Base-by-base conservation (phyloP, 1,139 yeast species). In the Hyphopichia pseudoburtonii region DNA sequence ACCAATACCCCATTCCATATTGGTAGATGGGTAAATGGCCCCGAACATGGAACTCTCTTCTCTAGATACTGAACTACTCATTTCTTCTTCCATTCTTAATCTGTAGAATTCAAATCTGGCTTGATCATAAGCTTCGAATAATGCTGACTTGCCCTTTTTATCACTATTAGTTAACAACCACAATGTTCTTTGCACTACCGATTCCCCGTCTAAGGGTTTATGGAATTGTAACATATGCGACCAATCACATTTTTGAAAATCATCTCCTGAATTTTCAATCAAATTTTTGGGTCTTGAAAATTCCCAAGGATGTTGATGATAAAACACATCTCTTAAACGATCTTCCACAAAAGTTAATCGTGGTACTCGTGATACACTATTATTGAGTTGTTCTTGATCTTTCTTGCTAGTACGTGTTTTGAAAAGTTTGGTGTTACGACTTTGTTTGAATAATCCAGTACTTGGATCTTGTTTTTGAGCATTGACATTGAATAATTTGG, bases 301-400 rank as follows among this genome's bases (percentile, higher is more conserved):
- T 63, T 92, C 99, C 98, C 98, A 92, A 10, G 99, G 98, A 61
- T 92, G 99, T 58, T 90, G 96, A 43, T 80, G 81, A 62, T 83
- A 92, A 55, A 92, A 92, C 22, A 86, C 70, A 36, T 76, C 72
- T 66, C 98, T 79, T 50, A 92, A 66, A 51, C 81, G 78, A 62
- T 92, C 98, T 62, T 92, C 97, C 36, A 85, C 67, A 54, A 80
- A 89, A 41, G 63, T 64, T 51, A 92, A 70, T 48, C 79, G 78
- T 33, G 84, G 82, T 5, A 88, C 75, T 43, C 73, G 67, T 52
- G 77, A 76, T 25, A 66, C 54, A 35, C 52, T 43, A 36, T 59
- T 58, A 50, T 70, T 68, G 34, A 51, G 52, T 33, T 58, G 60
- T 17, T 41, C 44, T 24, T 54, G 45, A 35, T 68, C 71, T 9